Percentiles rank a stretch among this genome's conserved stretches.
Evolutionary conservation across 345 rosid genomes (phyloP).

Genomic region (Erodium maritimum): DNA sequence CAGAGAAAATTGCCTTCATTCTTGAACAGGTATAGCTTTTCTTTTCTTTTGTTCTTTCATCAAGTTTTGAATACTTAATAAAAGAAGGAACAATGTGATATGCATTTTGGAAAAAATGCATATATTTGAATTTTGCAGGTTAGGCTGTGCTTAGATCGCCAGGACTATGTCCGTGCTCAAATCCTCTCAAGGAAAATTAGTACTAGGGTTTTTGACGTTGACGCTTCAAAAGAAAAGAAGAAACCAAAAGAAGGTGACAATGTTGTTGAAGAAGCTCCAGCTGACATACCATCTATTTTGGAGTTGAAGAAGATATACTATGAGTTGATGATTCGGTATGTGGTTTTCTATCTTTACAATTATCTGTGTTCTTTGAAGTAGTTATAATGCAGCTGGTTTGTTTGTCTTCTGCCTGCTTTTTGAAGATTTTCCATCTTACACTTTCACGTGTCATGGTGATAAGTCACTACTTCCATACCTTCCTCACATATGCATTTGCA

Average conservation of each 20-base stretch:
- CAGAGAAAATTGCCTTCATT: conserved; percentile 90
- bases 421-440: too few relatives aligned
- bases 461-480: too few relatives aligned
- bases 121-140: conserved; percentile 36
- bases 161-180: conserved; percentile 91
- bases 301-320: conserved; percentile 77
- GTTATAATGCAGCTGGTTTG: too few relatives aligned
- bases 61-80: not conserved
- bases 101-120: not conserved
- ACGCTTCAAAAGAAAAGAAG: conserved; percentile 73
- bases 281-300: conserved; percentile 80
- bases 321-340: conserved; percentile 80
- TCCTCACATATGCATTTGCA: too few relatives aligned
- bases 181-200: conserved; percentile 93
- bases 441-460: too few relatives aligned
- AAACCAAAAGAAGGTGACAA: conserved; percentile 87
- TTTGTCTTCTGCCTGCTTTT: too few relatives aligned
- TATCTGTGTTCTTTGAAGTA: too few relatives aligned
- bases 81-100: conserved; percentile 3
- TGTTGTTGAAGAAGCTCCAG: conserved; percentile 86
- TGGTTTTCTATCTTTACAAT: not conserved
- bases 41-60: conserved; percentile 1
- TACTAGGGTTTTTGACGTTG: conserved; percentile 72
- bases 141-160: conserved; percentile 78
- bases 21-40: conserved; percentile 67